A percentile compares a stretch with the other conserved stretches of the same genome.
These are phyloP conservation scores for Acer campestre DNA, from an alignment of 345 rosid genomes.

Conservation along the genomic window DNA sequence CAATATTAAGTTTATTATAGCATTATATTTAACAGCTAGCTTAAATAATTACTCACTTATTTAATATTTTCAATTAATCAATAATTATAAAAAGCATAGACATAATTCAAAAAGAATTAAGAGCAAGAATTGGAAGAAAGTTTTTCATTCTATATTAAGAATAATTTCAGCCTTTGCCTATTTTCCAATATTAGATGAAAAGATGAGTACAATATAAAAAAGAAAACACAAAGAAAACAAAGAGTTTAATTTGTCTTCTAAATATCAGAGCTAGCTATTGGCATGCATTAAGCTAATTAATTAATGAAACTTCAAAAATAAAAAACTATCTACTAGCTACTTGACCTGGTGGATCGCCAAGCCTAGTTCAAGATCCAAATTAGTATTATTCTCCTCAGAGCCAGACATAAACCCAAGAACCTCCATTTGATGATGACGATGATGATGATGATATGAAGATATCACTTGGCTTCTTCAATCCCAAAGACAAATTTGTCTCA, in stretches of 20 bases:
- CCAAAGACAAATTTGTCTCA: slow-evolving; percentile 38
- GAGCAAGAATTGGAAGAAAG: not conserved
- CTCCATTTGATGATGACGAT: slow-evolving; percentile 32
- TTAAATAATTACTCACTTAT: not conserved
- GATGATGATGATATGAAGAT: slow-evolving; percentile 17
- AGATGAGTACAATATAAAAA: not conserved
- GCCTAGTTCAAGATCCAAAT: slow-evolving; percentile 93
- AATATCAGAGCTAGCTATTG: not conserved
- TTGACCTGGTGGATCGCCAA: slow-evolving; percentile 66
- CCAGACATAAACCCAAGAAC: slow-evolving; percentile 32
- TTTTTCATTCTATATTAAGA: slow-evolving; percentile 1
- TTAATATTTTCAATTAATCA: not conserved
- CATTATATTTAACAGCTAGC: no score
- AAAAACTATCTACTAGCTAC: slow-evolving; percentile 16
- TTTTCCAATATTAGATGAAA: not conserved
- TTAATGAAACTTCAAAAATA: not conserved
- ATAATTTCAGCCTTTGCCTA: not conserved
- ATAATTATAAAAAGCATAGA: not conserved
- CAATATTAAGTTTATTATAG: no score
- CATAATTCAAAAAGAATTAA: not conserved
- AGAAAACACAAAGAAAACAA: not conserved
- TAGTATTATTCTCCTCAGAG: slow-evolving; percentile 43
- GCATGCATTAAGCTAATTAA: not conserved
- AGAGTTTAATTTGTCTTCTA: not conserved
- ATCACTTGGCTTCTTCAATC: slow-evolving; percentile 27